Percentiles rank a stretch among this genome's conserved stretches.
Evolutionary conservation across 352 stramenopile genomes (phyloP).

Genomic region (Phytophthora pseudosyringae): DNA sequence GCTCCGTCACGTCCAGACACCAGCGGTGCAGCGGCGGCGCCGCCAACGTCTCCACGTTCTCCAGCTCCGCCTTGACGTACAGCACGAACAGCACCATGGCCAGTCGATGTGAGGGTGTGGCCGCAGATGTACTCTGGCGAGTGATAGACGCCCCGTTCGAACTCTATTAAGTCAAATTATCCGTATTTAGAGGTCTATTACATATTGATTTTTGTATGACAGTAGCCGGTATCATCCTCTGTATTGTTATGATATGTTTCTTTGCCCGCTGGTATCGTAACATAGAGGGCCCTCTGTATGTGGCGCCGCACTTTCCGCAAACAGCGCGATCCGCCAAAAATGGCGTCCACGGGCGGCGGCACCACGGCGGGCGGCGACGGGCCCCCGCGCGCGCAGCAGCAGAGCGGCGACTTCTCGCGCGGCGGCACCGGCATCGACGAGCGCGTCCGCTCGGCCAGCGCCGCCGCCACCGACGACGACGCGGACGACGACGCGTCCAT

Average conservation of each 20-base stretch:
- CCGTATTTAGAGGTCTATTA: too few relatives aligned
- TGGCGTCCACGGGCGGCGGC: slow-evolving; percentile 4
- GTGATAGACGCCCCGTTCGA: too few relatives aligned
- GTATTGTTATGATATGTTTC: not conserved
- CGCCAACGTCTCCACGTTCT: slow-evolving; percentile 84
- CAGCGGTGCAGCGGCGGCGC: slow-evolving; percentile 75
- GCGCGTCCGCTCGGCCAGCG: slow-evolving; percentile 37
- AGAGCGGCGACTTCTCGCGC: slow-evolving; percentile 12
- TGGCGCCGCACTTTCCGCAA: not conserved
- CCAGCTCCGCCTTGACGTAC: slow-evolving; percentile 88
- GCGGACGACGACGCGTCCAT: slow-evolving; percentile 54
- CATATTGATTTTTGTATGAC: too few relatives aligned
- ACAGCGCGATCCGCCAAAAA: slow-evolving; percentile 7
- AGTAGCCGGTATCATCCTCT: too few relatives aligned
- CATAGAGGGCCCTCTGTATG: not conserved
- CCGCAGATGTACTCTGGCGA: not conserved
- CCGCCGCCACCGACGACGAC: slow-evolving; percentile 10
- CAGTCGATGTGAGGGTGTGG: not conserved
- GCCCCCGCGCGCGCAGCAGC: slow-evolving; percentile 12
- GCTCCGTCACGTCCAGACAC: slow-evolving; percentile 88
- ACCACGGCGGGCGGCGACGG: slow-evolving; percentile 16
- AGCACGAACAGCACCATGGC: slow-evolving; percentile 87
- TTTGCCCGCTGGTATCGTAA: not conserved
- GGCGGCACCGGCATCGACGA: slow-evolving; percentile 28
- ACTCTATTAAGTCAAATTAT: too few relatives aligned